Evolutionary conservation across 1,284 basidiomycete genomes (phyloP).

Genomic region (Ceratobasidium sp.): DNA sequence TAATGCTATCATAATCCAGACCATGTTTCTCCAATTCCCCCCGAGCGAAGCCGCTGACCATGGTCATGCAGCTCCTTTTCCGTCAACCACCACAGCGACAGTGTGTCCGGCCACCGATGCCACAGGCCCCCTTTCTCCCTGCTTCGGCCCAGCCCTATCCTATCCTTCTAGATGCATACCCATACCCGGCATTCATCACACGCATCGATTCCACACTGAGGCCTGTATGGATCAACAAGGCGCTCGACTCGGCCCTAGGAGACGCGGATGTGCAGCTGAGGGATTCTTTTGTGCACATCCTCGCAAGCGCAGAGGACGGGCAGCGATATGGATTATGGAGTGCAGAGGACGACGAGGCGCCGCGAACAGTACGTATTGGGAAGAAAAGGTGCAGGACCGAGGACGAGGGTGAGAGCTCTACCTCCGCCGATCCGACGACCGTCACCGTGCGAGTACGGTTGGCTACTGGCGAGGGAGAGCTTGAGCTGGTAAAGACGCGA

Average conservation of each 20-base stretch:
- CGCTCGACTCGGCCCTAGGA: constrained; percentile 10
- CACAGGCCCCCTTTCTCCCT: constrained; percentile 19
- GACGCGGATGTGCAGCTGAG: neutral
- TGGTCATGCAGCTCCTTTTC: neutral
- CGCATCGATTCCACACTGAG: constrained; percentile 10
- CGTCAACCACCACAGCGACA: constrained; percentile 8
- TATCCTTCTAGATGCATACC: constrained; percentile 23
- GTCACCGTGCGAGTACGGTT: constrained; percentile 12
- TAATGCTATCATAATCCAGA: no score
- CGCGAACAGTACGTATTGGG: constrained; percentile 4
- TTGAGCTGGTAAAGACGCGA: constrained; percentile 21
- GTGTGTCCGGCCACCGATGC: constrained; percentile 28
- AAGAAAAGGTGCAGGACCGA: constrained; percentile 9
- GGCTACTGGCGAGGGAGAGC: neutral
- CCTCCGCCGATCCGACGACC: neutral
- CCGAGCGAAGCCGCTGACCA: neutral
- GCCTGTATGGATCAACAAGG: constrained; percentile 28
- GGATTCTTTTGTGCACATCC: constrained; percentile 31
- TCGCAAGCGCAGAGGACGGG: constrained; percentile 19
- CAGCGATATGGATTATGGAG: constrained; percentile 30
- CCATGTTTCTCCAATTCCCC: neutral
- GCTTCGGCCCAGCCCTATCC: constrained; percentile 1
- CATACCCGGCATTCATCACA: constrained; percentile 20
- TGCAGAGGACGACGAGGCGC: neutral
- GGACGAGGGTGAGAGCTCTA: neutral